These are phyloP conservation scores for Macrophomina tecta DNA, from an alignment of 2,329 filamentous ascomycete species.

Conservation along the genomic window DNA sequence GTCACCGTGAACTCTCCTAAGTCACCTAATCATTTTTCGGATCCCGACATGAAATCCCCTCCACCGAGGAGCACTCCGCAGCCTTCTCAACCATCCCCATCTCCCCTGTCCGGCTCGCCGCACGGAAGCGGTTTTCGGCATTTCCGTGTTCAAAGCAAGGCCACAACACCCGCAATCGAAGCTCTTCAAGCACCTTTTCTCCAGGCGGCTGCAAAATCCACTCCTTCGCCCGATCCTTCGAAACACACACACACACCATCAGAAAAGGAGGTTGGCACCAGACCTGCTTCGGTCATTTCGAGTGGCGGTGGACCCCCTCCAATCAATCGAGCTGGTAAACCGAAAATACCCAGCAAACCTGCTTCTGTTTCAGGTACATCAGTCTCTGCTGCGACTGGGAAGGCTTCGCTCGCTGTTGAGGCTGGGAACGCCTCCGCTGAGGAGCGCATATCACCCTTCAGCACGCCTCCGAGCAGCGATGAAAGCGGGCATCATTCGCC, in stretches of 20 bases:
- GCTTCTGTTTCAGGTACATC: conserved; percentile 34
- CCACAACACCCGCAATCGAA: conserved; percentile 50
- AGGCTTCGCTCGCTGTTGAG: conserved; percentile 43
- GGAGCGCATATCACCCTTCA: conserved; percentile 76
- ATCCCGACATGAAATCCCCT: conserved; percentile 42
- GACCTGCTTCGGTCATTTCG: conserved; percentile 36
- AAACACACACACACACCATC: conserved; percentile 30
- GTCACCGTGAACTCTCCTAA: conserved; percentile 73
- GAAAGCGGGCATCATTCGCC: conserved; percentile 51
- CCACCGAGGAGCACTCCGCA: conserved; percentile 36
- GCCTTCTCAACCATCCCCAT: conserved; percentile 33
- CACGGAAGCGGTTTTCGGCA: conserved; percentile 37
- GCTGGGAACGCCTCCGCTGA: conserved; percentile 50
- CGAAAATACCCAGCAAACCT: conserved; percentile 63
- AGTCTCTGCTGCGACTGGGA: conserved; percentile 32
- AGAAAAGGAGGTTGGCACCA: conserved; percentile 3
- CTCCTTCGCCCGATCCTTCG: conserved; percentile 37
- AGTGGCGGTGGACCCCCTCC: conserved; percentile 66
- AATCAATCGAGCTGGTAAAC: conserved; percentile 81
- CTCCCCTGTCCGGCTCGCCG: conserved; percentile 30
- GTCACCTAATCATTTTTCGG: conserved; percentile 64
- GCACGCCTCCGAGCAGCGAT: conserved; percentile 79
- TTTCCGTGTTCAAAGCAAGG: conserved; percentile 48
- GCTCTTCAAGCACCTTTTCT: conserved; percentile 45
- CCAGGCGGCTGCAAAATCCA: conserved; percentile 32